Base-by-base conservation (phyloP, 352 stramenopile genomes). In the Elongisporangium anandrum region DNA sequence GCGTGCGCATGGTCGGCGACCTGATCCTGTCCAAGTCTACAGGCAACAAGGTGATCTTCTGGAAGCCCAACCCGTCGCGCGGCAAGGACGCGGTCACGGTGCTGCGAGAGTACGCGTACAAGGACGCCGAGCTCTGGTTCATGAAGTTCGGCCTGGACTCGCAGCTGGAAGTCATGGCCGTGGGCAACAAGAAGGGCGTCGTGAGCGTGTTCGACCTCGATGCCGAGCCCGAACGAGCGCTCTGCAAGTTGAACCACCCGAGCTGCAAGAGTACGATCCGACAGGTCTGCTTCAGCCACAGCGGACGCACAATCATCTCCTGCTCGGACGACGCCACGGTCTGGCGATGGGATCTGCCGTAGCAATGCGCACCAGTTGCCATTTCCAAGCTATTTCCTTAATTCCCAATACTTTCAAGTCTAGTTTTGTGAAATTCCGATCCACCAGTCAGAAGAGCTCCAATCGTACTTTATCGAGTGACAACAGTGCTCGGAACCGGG, bases 31-130 rank as follows among this genome's bases (percentile, higher is more conserved):
- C 80, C 56, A 93, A 93, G 63, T 91, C 79, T 0, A 97, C 87
- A 22, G 81, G 81, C 58, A 94, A 97, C 70, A 88, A 84, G 49
- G 81, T 98, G 21, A 77, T 97, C 13, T 84, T 98, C 24, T 98
- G 95, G 95, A 94, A 93, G 52, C 94, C 94, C 15, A 87, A 94
- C 61, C 79, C 81, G 34, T 90, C 80, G 51, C 80, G 79, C 60
- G 82, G 85, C 61, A 89, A 91, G 58, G 80, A 91, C 45, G 79
- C 80, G 3, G 81, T 94, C 15, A 94, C 80, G 7, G 81, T 96
- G 38, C 68, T 95, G 51, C 77, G 73, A 26, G 81, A 96, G 69
- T 94, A 91, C 65, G 72, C 87, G 50, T 86, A 91, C 69, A 88
- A 90, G 64, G 78, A 95, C 59, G 79, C 79, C 1, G 72, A 94